Evolutionary conservation across 23 red algal species (phyloP).

Genomic region (Agarophyton chilense): DNA sequence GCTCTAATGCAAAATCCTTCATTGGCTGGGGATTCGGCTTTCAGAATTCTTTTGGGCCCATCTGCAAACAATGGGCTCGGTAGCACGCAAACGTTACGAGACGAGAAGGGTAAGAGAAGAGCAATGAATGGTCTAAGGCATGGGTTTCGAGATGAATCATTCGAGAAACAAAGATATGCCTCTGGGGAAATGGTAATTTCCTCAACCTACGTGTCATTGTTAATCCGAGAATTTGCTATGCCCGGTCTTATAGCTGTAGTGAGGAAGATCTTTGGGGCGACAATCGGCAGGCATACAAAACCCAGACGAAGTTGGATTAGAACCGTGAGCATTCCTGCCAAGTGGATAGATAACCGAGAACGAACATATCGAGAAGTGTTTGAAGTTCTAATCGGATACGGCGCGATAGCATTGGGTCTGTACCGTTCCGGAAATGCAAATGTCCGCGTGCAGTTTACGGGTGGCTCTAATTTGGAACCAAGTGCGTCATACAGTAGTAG

Average conservation of each 20-base stretch:
- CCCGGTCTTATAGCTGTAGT: conserved; percentile 73
- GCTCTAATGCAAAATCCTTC: conserved; percentile 27
- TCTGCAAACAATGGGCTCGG: conserved; percentile 22
- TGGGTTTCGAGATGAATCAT: conserved; percentile 59
- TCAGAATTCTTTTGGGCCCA: conserved; percentile 44
- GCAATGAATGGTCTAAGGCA: conserved; percentile 33
- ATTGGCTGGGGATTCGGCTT: conserved; percentile 25
- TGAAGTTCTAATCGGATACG: conserved; percentile 60
- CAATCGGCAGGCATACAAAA: conserved; percentile 55
- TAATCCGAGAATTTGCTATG: conserved; percentile 77
- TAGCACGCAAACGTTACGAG: not conserved
- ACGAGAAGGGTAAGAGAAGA: conserved; percentile 16
- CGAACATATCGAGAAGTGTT: conserved; percentile 76
- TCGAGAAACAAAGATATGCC: conserved; percentile 81
- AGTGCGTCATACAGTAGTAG: conserved; percentile 1
- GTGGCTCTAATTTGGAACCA: not conserved
- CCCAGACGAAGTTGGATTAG: conserved; percentile 77
- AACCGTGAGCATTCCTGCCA: conserved; percentile 48
- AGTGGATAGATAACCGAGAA: conserved; percentile 59
- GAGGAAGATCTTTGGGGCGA: conserved; percentile 77
- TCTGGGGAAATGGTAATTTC: conserved; percentile 83
- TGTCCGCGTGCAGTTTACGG: conserved; percentile 56
- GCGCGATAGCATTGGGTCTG: conserved; percentile 64
- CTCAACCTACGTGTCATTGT: conserved; percentile 64
- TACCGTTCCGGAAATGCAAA: conserved; percentile 71